phyloP scores from a whole-genome alignment of 305 asterid species.

The Fraxinus albicans region DNA sequence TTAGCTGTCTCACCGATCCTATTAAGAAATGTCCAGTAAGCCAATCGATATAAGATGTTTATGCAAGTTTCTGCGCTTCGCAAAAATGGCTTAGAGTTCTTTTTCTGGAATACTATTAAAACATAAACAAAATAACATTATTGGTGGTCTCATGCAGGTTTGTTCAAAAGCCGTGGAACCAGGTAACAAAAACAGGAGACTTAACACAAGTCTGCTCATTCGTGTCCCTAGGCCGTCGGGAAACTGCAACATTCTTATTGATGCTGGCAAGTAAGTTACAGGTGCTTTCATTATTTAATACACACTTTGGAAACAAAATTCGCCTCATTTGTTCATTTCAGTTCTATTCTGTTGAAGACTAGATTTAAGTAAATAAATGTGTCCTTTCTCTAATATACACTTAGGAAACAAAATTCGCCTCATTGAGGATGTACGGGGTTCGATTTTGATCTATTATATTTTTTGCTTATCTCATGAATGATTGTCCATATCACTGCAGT shows the following conservation, averaged over 20 bases:
- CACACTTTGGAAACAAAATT: background rate
- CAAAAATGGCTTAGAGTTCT: background rate
- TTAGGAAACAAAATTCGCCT: background rate
- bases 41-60: background rate
- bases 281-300: slow-evolving; percentile 13
- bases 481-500: background rate
- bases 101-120: slow-evolving; percentile 14
- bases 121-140: slow-evolving; percentile 14
- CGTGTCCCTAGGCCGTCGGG: slow-evolving; percentile 63
- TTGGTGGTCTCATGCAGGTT: slow-evolving; percentile 49
- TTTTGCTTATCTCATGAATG: background rate
- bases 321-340: slow-evolving; percentile 2
- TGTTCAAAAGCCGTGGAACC: slow-evolving; percentile 81
- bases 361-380: background rate
- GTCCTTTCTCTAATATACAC: background rate
- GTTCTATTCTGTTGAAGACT: background rate
- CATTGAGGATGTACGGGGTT: background rate
- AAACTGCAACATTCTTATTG: slow-evolving; percentile 73
- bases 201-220: slow-evolving; percentile 85
- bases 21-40: slow-evolving; percentile 69
- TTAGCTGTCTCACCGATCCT: slow-evolving; percentile 95
- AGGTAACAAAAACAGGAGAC: slow-evolving; percentile 80
- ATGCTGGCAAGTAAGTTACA: slow-evolving; percentile 91
- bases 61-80: slow-evolving; percentile 8
- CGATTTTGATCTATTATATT: background rate